These are phyloP conservation scores for Suillus brevipes DNA, from an alignment of 768 basidiomycete species.

Conservation along the genomic window DNA sequence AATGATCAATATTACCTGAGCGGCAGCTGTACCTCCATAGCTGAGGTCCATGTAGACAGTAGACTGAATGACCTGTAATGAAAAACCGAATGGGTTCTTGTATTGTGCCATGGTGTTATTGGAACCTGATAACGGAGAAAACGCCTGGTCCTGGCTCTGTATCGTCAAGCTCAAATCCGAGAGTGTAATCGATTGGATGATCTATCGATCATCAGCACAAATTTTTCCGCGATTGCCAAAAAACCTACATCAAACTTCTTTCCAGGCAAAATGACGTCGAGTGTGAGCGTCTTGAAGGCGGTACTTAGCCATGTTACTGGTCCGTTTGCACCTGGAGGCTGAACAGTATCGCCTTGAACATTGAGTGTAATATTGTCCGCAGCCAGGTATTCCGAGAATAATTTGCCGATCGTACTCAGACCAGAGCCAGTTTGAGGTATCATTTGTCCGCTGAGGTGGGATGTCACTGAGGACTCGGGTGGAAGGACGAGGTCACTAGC, in stretches of 20 bases:
- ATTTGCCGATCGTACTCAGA: constrained; percentile 52
- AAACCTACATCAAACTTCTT: constrained; percentile 49
- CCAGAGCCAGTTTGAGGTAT: constrained; percentile 58
- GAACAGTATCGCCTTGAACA: constrained; percentile 60
- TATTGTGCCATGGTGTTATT: constrained; percentile 55
- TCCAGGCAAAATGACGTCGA: constrained; percentile 63
- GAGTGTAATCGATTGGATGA: constrained; percentile 64
- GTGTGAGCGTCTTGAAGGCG: constrained; percentile 67
- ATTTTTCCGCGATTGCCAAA: not conserved
- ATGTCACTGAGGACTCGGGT: constrained; percentile 45
- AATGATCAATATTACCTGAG: constrained; percentile 40
- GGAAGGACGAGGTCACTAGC: constrained; percentile 51
- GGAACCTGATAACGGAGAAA: constrained; percentile 61
- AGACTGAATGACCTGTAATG: constrained; percentile 60
- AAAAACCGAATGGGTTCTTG: constrained; percentile 78
- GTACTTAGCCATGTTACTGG: constrained; percentile 63
- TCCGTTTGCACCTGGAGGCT: constrained; percentile 50
- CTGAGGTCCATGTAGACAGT: constrained; percentile 55
- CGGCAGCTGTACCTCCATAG: constrained; percentile 48
- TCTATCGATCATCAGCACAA: constrained; percentile 29
- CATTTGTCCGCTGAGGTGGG: constrained; percentile 64
- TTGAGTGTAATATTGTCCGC: constrained; percentile 63
- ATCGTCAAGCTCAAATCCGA: constrained; percentile 58
- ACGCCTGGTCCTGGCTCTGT: constrained; percentile 51
- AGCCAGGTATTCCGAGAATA: constrained; percentile 68